Percentiles rank a stretch among this genome's conserved stretches.
Evolutionary conservation across 2,329 filamentous ascomycete species (phyloP).

Genomic region (Pyrenochaeta sp.): DNA sequence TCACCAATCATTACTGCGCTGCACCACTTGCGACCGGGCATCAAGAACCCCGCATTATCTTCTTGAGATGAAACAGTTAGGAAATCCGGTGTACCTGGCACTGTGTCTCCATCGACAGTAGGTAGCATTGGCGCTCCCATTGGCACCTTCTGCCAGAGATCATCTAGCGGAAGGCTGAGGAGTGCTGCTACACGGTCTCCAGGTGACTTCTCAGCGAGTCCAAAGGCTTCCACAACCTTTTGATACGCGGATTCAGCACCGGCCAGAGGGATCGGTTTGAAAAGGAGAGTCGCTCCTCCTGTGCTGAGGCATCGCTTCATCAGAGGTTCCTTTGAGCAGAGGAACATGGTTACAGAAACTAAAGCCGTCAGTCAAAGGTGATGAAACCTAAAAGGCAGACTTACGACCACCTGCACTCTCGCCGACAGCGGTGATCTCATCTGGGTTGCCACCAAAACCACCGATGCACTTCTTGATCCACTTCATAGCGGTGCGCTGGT

Average conservation of each 20-base stretch:
- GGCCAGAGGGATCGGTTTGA: slow-evolving; percentile 50
- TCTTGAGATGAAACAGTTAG: slow-evolving; percentile 30
- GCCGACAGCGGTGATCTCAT: slow-evolving; percentile 53
- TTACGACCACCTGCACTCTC: slow-evolving; percentile 60
- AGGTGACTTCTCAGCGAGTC: slow-evolving; percentile 47
- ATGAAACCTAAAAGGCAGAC: slow-evolving; percentile 6
- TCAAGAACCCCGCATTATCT: slow-evolving; percentile 31
- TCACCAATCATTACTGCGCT: slow-evolving; percentile 59
- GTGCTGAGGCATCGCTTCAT: slow-evolving; percentile 55
- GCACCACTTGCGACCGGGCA: slow-evolving; percentile 57
- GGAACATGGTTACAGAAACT: slow-evolving; percentile 40
- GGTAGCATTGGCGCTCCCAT: slow-evolving; percentile 47
- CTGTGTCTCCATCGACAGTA: slow-evolving; percentile 55
- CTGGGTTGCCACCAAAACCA: slow-evolving; percentile 50
- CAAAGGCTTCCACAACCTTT: slow-evolving; percentile 51
- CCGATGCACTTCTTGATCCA: slow-evolving; percentile 50
- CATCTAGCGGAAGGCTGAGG: slow-evolving; percentile 50
- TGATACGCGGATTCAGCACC: slow-evolving; percentile 55
- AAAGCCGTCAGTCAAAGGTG: slow-evolving; percentile 4
- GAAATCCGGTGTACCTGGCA: slow-evolving; percentile 44
- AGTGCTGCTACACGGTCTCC: slow-evolving; percentile 55
- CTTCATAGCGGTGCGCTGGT: slow-evolving; percentile 47
- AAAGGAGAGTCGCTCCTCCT: slow-evolving; percentile 50
- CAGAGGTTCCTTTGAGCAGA: slow-evolving; percentile 40
- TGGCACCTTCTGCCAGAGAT: slow-evolving; percentile 54